A percentile compares a stretch with the other conserved stretches of the same genome.
Conservation (phyloP, 305 asterid genomes). For the Fraxinus velutina region DNA sequence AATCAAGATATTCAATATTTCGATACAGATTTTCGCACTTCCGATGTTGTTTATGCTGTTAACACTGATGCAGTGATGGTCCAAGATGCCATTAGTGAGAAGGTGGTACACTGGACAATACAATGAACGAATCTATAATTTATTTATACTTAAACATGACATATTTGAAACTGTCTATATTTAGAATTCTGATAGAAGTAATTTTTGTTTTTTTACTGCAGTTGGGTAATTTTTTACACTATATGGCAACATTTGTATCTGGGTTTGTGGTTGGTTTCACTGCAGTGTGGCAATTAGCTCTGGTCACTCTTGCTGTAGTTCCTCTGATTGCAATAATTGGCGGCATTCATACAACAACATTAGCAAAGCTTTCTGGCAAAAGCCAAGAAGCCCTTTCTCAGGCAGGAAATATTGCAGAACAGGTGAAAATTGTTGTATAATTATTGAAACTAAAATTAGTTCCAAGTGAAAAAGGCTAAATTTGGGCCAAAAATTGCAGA, state of each 20-base stretch:
- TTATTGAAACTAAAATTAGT: not conserved
- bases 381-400: slow-evolving; percentile 88
- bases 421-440: slow-evolving; percentile 43
- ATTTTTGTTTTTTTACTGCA: slow-evolving; percentile 27
- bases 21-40: slow-evolving; percentile 88
- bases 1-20: slow-evolving; percentile 89
- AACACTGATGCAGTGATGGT: slow-evolving; percentile 95
- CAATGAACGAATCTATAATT: not conserved
- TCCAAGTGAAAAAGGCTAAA: not conserved
- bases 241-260: slow-evolving; percentile 93
- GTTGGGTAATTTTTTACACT: slow-evolving; percentile 98
- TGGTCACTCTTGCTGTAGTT: slow-evolving; percentile 91
- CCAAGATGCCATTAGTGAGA: slow-evolving; percentile 98
- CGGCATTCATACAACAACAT: slow-evolving; percentile 69
- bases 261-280: slow-evolving; percentile 97
- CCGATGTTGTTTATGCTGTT: slow-evolving; percentile 89
- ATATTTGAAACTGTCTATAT: not conserved
- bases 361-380: slow-evolving; percentile 71
- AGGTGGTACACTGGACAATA: slow-evolving; percentile 40
- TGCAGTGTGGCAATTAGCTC: slow-evolving; percentile 96
- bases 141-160: not conserved
- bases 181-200: not conserved
- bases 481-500: slow-evolving; percentile 45
- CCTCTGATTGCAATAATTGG: slow-evolving; percentile 93
- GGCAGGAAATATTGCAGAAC: slow-evolving; percentile 93